Conservation (phyloP, 352 stramenopile genomes). For the Phytophthora europaea region DNA sequence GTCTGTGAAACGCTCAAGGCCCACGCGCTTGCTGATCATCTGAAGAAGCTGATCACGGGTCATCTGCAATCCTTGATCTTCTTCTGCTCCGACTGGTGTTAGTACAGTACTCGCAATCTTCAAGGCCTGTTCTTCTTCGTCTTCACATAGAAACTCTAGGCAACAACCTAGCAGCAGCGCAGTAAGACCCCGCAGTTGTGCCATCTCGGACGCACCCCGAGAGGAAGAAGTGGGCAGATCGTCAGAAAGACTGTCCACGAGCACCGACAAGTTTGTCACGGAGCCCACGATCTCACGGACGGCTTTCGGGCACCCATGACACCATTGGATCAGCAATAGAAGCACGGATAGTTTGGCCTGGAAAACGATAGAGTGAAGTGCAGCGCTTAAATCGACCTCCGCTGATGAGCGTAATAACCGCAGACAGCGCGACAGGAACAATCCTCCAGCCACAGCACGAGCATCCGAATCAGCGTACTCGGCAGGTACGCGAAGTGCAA, state of each 20-base stretch:
- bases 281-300: constrained; percentile 68
- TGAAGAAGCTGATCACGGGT: constrained; percentile 73
- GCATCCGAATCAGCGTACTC: constrained; percentile 55
- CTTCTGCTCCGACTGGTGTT: constrained; percentile 9
- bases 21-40: constrained; percentile 73
- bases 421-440: constrained; percentile 75
- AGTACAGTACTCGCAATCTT: constrained; percentile 30
- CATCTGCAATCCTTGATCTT: constrained; percentile 39
- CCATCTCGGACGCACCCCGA: constrained; percentile 28
- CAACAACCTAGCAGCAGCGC: constrained; percentile 68
- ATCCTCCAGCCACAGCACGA: constrained; percentile 60
- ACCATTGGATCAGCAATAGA: constrained; percentile 70
- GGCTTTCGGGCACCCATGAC: constrained; percentile 62
- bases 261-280: constrained; percentile 64
- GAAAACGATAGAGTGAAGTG: constrained; percentile 52
- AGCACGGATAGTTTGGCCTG: constrained; percentile 64
- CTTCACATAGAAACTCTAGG: constrained; percentile 61
- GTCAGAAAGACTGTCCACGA: constrained; percentile 49
- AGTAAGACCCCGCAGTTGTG: constrained; percentile 55
- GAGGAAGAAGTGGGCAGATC: constrained; percentile 9
- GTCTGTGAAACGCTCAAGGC: constrained; percentile 74
- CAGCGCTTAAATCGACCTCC: constrained; percentile 13
- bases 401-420: constrained; percentile 40
- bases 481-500: constrained; percentile 71
- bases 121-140: constrained; percentile 36